Percentiles rank a stretch among this genome's conserved stretches.
phyloP scores from a whole-genome alignment of 345 rosid genomes.

The Salix koriyanagi region DNA sequence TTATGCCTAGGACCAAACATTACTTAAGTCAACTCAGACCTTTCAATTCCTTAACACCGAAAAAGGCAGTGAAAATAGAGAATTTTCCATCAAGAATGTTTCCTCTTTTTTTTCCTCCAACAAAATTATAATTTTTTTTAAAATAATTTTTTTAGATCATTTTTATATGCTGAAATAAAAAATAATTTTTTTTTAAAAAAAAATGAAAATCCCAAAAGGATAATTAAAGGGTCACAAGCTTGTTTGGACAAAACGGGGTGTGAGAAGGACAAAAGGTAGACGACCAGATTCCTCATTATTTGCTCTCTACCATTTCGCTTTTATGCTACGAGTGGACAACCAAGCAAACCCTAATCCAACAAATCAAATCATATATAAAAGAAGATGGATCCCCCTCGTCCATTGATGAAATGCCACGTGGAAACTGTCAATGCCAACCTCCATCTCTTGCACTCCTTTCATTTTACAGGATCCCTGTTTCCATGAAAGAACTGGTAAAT shows the following conservation, averaged over 20 bases:
- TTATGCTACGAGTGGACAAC: neutral
- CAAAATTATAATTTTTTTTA: no score
- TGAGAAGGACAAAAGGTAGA: neutral
- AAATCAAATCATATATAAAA: neutral
- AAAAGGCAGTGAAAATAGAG: neutral
- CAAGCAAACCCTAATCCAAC: neutral
- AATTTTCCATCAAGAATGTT: no score
- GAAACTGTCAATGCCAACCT: neutral
- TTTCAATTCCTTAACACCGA: neutral
- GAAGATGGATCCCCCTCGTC: conserved; percentile 4
- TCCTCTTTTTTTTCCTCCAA: no score
- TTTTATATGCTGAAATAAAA: no score
- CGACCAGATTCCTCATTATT: neutral
- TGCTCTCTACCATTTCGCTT: neutral
- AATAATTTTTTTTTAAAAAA: no score
- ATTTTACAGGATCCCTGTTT: neutral
- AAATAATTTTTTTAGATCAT: no score
- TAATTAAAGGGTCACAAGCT: neutral
- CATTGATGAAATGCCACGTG: conserved; percentile 1
- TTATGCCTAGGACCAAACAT: neutral
- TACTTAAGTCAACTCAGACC: neutral
- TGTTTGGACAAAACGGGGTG: neutral
- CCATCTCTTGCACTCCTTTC: neutral
- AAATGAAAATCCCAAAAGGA: neutral
- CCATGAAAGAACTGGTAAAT: neutral